These are phyloP conservation scores for Wickerhamiella slavikovae DNA, from an alignment of 805 yeast species.

Conservation along the genomic window DNA sequence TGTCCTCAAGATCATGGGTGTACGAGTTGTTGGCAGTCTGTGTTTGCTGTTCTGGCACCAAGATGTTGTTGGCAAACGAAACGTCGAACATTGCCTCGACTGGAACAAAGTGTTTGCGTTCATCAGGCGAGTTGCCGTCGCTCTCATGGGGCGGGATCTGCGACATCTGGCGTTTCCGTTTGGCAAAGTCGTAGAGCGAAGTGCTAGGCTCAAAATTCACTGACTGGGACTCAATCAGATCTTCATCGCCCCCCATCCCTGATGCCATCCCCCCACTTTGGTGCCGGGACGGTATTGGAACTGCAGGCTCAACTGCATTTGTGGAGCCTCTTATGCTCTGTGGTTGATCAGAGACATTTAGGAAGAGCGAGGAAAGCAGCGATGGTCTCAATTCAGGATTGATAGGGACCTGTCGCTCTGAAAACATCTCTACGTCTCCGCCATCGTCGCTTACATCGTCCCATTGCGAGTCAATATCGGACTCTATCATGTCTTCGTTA, in stretches of 20 bases:
- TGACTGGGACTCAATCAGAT: neutral
- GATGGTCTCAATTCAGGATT: constrained; percentile 18
- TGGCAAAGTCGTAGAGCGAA: neutral
- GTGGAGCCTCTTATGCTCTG: constrained; percentile 3
- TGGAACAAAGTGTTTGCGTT: constrained; percentile 1
- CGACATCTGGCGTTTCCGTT: constrained; percentile 1
- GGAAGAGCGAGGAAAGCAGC: constrained; percentile 20
- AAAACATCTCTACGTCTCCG: constrained; percentile 16
- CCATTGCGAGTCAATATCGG: constrained; percentile 19
- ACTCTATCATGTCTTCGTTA: constrained; percentile 14
- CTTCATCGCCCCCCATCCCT: neutral
- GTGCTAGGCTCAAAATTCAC: neutral
- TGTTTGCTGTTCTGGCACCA: neutral
- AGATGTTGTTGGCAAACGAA: neutral
- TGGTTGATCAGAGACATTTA: no score
- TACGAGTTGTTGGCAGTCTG: neutral
- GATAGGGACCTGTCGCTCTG: constrained; percentile 13
- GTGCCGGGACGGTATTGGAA: neutral
- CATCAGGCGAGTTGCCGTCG: neutral
- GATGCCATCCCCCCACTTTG: constrained; percentile 1
- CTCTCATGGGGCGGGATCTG: no score
- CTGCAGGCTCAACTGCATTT: neutral
- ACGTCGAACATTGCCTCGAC: neutral
- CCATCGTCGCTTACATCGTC: constrained; percentile 11
- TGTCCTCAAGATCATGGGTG: constrained; percentile 2